These are phyloP conservation scores for Hericium erinaceus DNA, from an alignment of 768 basidiomycete genomes.

Conservation along the genomic window DNA sequence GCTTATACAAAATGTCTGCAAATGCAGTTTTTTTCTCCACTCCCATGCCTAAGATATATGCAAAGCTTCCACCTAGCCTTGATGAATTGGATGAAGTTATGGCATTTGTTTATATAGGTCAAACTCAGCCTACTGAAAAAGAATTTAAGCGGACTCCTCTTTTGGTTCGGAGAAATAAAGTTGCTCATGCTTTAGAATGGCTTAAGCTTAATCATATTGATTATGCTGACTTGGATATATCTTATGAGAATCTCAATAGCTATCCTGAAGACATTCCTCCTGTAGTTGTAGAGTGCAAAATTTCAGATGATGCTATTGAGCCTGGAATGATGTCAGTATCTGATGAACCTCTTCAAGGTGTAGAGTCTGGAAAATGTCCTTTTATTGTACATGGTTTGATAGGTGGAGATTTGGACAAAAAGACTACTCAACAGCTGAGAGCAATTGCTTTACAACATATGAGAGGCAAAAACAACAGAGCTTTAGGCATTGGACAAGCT, in stretches of 20 bases:
- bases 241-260: neutral
- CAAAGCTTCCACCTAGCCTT: slow-evolving; percentile 6
- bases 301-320: neutral
- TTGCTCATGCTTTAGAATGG: slow-evolving; percentile 13
- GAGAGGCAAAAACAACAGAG: neutral
- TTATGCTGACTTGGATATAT: slow-evolving; percentile 10
- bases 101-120: slow-evolving; percentile 25
- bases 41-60: slow-evolving; percentile 8
- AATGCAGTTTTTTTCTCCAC: slow-evolving; percentile 13
- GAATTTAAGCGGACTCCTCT: slow-evolving; percentile 19
- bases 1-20: slow-evolving; percentile 13
- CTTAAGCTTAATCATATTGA: slow-evolving; percentile 13
- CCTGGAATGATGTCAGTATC: neutral
- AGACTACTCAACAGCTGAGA: neutral
- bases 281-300: neutral
- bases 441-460: slow-evolving; percentile 5
- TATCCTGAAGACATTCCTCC: slow-evolving; percentile 6
- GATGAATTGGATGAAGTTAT: slow-evolving; percentile 14
- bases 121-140: slow-evolving; percentile 16
- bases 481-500: slow-evolving; percentile 1
- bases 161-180: slow-evolving; percentile 16
- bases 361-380: neutral
- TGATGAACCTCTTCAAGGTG: neutral
- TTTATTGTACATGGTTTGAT: slow-evolving; percentile 7
- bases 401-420: neutral